Evolutionary conservation across 192 early-diverging fungal genomes (phyloP).

Genomic region (Oehlia diaphana): DNA sequence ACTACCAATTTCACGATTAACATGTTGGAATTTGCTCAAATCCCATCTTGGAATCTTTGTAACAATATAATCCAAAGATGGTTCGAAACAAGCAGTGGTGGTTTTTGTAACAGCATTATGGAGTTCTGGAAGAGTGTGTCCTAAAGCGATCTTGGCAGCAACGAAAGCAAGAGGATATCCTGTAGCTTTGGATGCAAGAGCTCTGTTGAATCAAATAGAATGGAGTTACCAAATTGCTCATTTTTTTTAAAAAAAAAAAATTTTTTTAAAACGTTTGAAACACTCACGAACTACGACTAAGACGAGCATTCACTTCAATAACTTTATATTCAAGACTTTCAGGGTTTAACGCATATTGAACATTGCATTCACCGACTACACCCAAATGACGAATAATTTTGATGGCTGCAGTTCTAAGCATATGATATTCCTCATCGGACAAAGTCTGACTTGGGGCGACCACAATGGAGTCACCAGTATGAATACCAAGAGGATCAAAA

Average conservation of each 20-base stretch:
- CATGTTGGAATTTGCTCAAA: constrained; percentile 94
- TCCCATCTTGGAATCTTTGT: constrained; percentile 91
- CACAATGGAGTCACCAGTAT: constrained; percentile 99
- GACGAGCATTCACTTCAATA: constrained; percentile 98
- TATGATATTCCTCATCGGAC: constrained; percentile 97
- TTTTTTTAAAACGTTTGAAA: background rate
- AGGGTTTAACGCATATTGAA: constrained; percentile 98
- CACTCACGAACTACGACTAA: constrained; percentile 61
- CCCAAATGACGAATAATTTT: constrained; percentile 97
- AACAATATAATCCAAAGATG: constrained; percentile 90
- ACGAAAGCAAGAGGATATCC: constrained; percentile 99
- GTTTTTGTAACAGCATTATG: constrained; percentile 94
- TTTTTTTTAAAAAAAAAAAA: background rate
- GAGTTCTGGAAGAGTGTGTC: constrained; percentile 89
- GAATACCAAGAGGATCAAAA: constrained; percentile 98
- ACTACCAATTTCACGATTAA: constrained; percentile 84
- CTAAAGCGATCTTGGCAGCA: constrained; percentile 95
- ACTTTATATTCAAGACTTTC: constrained; percentile 93
- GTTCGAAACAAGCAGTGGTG: constrained; percentile 97
- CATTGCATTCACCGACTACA: constrained; percentile 99
- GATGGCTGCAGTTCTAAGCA: constrained; percentile 94
- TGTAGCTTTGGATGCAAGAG: constrained; percentile 96
- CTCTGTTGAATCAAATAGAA: constrained; percentile 54
- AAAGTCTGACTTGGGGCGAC: constrained; percentile 97
- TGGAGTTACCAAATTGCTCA: background rate